These are phyloP conservation scores for Crucibulum laeve DNA, from an alignment of 768 basidiomycete genomes.

Conservation along the genomic window DNA sequence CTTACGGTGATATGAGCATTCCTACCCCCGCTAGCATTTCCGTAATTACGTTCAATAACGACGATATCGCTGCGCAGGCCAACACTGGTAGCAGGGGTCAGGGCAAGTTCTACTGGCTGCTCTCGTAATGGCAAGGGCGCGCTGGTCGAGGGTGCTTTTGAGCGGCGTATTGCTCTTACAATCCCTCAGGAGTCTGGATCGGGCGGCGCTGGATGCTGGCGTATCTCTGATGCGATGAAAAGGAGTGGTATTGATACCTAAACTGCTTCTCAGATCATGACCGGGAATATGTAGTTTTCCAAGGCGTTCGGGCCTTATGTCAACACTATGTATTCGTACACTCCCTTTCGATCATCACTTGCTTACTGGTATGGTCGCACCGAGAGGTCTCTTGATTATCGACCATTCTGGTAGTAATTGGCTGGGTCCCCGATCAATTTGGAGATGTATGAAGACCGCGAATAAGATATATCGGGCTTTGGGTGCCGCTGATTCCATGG, in stretches of 20 bases:
- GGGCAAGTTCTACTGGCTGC: conserved; percentile 55
- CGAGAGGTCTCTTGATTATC: conserved; percentile 46
- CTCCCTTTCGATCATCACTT: conserved; percentile 59
- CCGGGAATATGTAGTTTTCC: conserved; percentile 62
- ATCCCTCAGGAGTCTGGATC: conserved; percentile 62
- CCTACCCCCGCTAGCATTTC: conserved; percentile 33
- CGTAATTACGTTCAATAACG: conserved; percentile 48
- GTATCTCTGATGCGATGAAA: conserved; percentile 46
- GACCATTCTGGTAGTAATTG: conserved; percentile 55
- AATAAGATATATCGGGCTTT: conserved; percentile 48
- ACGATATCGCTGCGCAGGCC: conserved; percentile 47
- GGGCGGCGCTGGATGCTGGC: conserved; percentile 56
- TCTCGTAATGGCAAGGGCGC: conserved; percentile 44
- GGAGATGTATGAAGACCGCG: conserved; percentile 48
- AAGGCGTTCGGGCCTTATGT: conserved; percentile 42
- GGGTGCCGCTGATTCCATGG: conserved; percentile 41
- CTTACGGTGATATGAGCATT: conserved; percentile 38
- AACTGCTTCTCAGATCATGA: conserved; percentile 53
- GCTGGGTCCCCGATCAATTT: conserved; percentile 47
- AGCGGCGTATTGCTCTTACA: conserved; percentile 55
- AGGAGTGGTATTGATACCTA: conserved; percentile 38
- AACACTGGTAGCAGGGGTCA: conserved; percentile 40
- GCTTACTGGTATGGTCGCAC: conserved; percentile 51
- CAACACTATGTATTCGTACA: conserved; percentile 30
- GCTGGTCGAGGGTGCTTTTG: conserved; percentile 57